These are phyloP conservation scores for Amanita subjunquillea DNA, from an alignment of 768 basidiomycete genomes.

Conservation along the genomic window DNA sequence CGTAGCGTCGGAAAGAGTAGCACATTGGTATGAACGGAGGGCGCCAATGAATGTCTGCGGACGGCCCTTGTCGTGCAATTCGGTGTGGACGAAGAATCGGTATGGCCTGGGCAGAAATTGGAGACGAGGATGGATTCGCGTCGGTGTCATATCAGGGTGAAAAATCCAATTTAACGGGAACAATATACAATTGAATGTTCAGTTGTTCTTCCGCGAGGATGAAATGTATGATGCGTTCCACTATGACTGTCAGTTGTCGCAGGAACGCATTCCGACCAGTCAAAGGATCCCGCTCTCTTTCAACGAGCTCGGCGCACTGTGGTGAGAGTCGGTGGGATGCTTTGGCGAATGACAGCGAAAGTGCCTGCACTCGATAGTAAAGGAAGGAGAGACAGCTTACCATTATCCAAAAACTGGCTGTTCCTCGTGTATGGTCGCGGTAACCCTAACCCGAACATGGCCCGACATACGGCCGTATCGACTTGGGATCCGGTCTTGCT, in stretches of 20 bases:
- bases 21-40: constrained; percentile 11
- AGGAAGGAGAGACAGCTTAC: too few species aligned
- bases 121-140: constrained; percentile 40
- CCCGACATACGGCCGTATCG: constrained; percentile 24
- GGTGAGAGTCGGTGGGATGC: constrained; percentile 27
- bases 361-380: constrained; percentile 37
- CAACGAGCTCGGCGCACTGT: constrained; percentile 44
- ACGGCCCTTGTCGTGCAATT: constrained; percentile 57
- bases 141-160: constrained; percentile 44
- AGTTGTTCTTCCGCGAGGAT: neutral
- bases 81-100: constrained; percentile 53
- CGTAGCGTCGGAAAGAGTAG: neutral
- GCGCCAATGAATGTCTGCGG: constrained; percentile 62
- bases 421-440: too few species aligned
- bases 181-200: constrained; percentile 30
- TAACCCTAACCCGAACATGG: constrained; percentile 19
- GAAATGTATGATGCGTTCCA: too few species aligned
- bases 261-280: constrained; percentile 36
- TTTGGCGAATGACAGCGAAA: constrained; percentile 59
- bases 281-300: constrained; percentile 32
- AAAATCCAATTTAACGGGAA: constrained; percentile 71
- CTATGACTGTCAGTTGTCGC: too few species aligned
- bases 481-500: constrained; percentile 90
- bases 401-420: too few species aligned
- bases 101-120: constrained; percentile 50